These are phyloP conservation scores for Bruguiera sexangula DNA, from an alignment of 345 rosid species.

Conservation along the genomic window DNA sequence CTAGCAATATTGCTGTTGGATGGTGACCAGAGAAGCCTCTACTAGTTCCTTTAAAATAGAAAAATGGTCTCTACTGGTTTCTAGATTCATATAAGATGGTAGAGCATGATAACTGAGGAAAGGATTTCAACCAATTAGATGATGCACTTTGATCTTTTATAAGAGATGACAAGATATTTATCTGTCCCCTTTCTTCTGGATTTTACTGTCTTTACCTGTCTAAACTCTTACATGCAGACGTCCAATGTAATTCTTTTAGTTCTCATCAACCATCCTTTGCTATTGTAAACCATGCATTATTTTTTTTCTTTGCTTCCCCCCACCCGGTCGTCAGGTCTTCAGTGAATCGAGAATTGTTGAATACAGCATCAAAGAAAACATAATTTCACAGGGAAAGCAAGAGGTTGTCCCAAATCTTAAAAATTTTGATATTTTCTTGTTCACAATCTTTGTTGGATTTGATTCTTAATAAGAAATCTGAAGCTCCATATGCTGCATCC, in stretches of 20 bases:
- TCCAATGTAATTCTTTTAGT: neutral
- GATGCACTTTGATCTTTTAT: neutral
- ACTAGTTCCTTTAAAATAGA: no score
- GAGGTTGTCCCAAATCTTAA: slow-evolving; percentile 45
- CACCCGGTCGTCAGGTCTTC: slow-evolving; percentile 46
- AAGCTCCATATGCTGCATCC: slow-evolving; percentile 6
- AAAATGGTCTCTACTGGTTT: no score
- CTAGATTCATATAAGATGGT: neutral
- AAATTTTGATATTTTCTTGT: neutral
- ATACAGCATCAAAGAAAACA: slow-evolving; percentile 52
- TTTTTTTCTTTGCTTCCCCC: neutral
- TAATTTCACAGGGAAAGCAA: slow-evolving; percentile 42
- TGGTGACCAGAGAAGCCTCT: no score
- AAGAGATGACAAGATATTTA: neutral
- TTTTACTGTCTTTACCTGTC: neutral
- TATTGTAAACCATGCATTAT: neutral
- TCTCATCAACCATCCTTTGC: neutral
- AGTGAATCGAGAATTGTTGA: slow-evolving; percentile 73
- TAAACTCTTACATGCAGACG: neutral
- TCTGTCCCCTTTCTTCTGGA: neutral
- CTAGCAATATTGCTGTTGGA: no score
- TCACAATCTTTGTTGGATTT: slow-evolving; percentile 1
- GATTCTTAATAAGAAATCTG: slow-evolving; percentile 6
- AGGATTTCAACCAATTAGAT: neutral
- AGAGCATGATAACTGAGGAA: neutral